These are phyloP conservation scores for Mycena albidolilacea DNA, from an alignment of 768 basidiomycete species.

Conservation along the genomic window DNA sequence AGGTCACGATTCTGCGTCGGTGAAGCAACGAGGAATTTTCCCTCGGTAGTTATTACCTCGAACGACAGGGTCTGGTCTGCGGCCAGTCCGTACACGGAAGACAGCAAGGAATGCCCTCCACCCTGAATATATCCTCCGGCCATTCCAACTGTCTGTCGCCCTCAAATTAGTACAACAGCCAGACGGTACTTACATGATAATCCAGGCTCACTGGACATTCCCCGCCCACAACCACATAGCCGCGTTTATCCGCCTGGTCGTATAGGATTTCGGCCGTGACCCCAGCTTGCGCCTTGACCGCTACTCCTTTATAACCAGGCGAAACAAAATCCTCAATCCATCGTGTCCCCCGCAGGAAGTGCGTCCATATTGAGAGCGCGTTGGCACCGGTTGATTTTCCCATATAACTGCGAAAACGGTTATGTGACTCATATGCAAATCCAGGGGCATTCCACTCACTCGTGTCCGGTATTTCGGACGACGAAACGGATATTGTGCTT, in stretches of 20 bases:
- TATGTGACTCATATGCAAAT: not conserved
- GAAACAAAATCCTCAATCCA: conserved; percentile 21
- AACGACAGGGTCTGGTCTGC: conserved; percentile 49
- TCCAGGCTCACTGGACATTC: conserved; percentile 19
- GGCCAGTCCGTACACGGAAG: conserved; percentile 41
- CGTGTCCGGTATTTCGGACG: conserved; percentile 42
- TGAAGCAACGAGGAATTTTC: conserved; percentile 48
- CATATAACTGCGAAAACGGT: conserved; percentile 15
- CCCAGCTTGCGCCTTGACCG: conserved; percentile 16
- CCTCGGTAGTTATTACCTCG: conserved; percentile 58
- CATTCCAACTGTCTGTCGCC: conserved; percentile 50
- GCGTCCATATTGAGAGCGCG: conserved; percentile 21
- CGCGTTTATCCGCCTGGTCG: conserved; percentile 16
- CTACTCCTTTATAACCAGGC: conserved; percentile 12
- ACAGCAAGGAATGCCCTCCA: conserved; percentile 44
- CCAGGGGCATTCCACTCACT: conserved; percentile 5
- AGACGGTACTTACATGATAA: too few species aligned
- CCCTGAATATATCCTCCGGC: conserved; percentile 55
- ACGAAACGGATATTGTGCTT: conserved; percentile 41
- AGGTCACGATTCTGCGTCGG: conserved; percentile 55
- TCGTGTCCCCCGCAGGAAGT: conserved; percentile 10
- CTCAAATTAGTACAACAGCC: not conserved
- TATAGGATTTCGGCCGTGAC: conserved; percentile 14
- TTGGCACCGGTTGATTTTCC: conserved; percentile 25
- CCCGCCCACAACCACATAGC: conserved; percentile 19